Percentiles rank a stretch among this genome's conserved stretches.
Conservation (phyloP, 306 rosid genomes). For the Prinsepia uniflora region DNA sequence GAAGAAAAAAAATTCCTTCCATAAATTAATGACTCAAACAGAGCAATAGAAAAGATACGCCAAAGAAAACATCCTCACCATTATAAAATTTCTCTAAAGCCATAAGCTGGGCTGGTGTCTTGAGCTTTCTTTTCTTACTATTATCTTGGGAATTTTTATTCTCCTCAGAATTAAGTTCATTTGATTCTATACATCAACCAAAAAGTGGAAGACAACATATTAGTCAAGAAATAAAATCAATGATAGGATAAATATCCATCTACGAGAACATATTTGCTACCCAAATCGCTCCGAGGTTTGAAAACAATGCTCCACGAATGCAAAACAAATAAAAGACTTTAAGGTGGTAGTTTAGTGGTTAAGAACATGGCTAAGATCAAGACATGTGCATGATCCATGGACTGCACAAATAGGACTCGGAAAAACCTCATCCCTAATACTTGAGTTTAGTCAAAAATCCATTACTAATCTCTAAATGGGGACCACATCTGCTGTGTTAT, state of each 20-base stretch:
- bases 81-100: conserved; percentile 82
- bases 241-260: background rate
- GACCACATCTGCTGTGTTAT: background rate
- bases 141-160: conserved; percentile 63
- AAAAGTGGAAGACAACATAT: conserved; percentile 16
- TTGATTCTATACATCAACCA: conserved; percentile 49
- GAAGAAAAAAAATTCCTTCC: conserved; percentile 14
- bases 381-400: background rate
- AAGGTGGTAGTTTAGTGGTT: background rate
- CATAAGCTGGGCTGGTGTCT: conserved; percentile 74
- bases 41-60: conserved; percentile 12
- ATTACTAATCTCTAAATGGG: background rate
- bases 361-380: background rate
- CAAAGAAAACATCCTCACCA: conserved; percentile 45
- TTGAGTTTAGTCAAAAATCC: background rate
- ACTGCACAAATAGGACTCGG: background rate
- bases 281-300: background rate
- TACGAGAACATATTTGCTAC: background rate
- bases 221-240: conserved; percentile 5
- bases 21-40: conserved; percentile 8
- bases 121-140: conserved; percentile 71
- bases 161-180: conserved; percentile 66
- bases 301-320: background rate
- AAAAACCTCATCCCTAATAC: background rate
- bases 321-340: conserved; percentile 3